Percentiles rank a stretch among this genome's conserved stretches.
These are phyloP conservation scores for Eustoma russellianum DNA, from an alignment of 257 asterid genomes.

Conservation along the genomic window DNA sequence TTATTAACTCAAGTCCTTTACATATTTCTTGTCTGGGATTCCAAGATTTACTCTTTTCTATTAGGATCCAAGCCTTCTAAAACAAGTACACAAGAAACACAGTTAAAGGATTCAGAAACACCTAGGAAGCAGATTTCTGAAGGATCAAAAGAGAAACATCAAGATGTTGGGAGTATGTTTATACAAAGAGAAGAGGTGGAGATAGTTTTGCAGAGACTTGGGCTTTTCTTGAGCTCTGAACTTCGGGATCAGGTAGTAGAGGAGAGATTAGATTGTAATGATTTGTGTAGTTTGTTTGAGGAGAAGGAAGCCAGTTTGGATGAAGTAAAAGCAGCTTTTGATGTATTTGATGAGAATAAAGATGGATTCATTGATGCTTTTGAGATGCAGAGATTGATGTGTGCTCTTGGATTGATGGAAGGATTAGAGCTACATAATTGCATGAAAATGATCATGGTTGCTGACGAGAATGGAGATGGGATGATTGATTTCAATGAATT, in stretches of 20 bases:
- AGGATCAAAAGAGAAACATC: too few relatives aligned
- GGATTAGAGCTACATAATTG: conserved; percentile 19
- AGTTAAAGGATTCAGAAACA: too few relatives aligned
- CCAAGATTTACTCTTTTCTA: conserved; percentile 19
- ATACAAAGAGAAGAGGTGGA: too few relatives aligned
- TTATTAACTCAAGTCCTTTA: conserved; percentile 21
- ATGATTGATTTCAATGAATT: conserved; percentile 44
- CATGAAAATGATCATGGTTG: conserved; percentile 37
- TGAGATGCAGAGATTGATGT: conserved; percentile 31
- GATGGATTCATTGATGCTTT: conserved; percentile 50
- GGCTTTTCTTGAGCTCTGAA: too few relatives aligned
- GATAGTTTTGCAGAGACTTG: too few relatives aligned
- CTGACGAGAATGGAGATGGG: conserved; percentile 39
- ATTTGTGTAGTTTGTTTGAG: conserved; percentile 22
- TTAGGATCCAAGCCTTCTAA: conserved; percentile 14
- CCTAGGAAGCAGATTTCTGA: too few relatives aligned
- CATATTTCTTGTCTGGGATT: conserved; percentile 20
- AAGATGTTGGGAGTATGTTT: conserved; percentile 12
- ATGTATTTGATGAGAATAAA: conserved; percentile 32
- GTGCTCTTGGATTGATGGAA: conserved; percentile 24
- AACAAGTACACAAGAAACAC: too few relatives aligned
- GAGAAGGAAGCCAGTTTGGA: conserved; percentile 26
- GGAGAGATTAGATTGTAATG: too few relatives aligned
- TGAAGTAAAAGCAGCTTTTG: conserved; percentile 46
- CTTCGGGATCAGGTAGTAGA: too few relatives aligned